A percentile compares a stretch with the other conserved stretches of the same genome.
phyloP scores from a whole-genome alignment of 2,329 filamentous ascomycete species.

The Bipolaris oryzae region DNA sequence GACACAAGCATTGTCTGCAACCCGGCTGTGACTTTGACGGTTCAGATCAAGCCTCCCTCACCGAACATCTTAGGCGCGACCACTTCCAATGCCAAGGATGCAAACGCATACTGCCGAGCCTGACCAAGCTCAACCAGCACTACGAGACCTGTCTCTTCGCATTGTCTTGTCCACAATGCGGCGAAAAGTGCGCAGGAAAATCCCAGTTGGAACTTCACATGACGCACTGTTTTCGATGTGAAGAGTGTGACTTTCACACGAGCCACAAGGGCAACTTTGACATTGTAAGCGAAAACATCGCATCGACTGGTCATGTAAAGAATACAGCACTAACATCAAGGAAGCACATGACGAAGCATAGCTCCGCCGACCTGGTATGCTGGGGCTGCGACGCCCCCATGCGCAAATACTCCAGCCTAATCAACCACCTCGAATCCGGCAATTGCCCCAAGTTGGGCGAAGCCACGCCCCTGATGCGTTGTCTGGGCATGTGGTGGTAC shows the following conservation, averaged over 20 bases:
- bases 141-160: constrained; percentile 27
- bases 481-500: constrained; percentile 45
- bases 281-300: constrained; percentile 24
- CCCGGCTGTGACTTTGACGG: constrained; percentile 43
- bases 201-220: constrained; percentile 27
- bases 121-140: constrained; percentile 37
- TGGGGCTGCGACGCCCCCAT: constrained; percentile 34
- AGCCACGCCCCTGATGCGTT: constrained; percentile 41
- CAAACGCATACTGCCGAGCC: constrained; percentile 33
- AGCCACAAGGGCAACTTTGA: constrained; percentile 27
- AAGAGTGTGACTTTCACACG: constrained; percentile 30
- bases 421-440: constrained; percentile 58
- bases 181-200: constrained; percentile 25
- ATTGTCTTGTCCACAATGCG: constrained; percentile 29
- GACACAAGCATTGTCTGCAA: constrained; percentile 42
- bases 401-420: constrained; percentile 34
- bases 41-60: constrained; percentile 20
- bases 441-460: constrained; percentile 73
- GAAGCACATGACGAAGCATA: constrained; percentile 42
- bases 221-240: constrained; percentile 31
- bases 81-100: constrained; percentile 44
- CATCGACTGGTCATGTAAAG: not conserved
- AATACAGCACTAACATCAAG: constrained; percentile 3
- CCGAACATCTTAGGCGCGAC: constrained; percentile 33
- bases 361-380: constrained; percentile 25